A percentile compares a stretch with the other conserved stretches of the same genome.
phyloP scores from a whole-genome alignment of 2,329 filamentous ascomycete genomes.

The Colletotrichum orbiculare region DNA sequence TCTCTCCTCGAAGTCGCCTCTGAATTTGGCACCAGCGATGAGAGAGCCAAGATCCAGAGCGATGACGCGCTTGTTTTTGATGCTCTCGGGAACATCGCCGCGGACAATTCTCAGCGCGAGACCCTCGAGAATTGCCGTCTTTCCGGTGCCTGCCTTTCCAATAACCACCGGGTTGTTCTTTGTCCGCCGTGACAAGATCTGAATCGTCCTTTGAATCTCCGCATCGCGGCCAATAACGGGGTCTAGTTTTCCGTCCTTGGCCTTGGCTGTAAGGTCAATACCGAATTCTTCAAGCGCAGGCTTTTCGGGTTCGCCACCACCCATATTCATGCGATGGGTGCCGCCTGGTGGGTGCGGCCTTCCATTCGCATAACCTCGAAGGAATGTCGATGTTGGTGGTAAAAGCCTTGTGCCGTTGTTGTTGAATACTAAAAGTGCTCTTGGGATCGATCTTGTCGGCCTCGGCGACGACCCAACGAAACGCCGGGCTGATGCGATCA shows the following conservation, averaged over 20 bases:
- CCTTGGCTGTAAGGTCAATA: conserved; percentile 86
- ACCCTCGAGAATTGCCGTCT: conserved; percentile 93
- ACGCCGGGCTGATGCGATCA: conserved; percentile 52
- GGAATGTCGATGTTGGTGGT: conserved; percentile 51
- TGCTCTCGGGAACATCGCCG: conserved; percentile 93
- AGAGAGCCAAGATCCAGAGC: conserved; percentile 89
- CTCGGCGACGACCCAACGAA: conserved; percentile 46
- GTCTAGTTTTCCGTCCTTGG: conserved; percentile 90
- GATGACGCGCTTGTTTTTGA: conserved; percentile 93
- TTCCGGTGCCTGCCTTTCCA: conserved; percentile 89
- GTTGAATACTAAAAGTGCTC: conserved; percentile 21
- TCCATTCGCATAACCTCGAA: conserved; percentile 73
- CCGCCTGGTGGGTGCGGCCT: conserved; percentile 89
- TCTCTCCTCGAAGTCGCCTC: conserved; percentile 95
- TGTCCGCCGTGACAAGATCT: conserved; percentile 89
- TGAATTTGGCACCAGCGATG: conserved; percentile 94
- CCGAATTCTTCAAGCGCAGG: conserved; percentile 91
- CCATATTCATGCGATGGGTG: conserved; percentile 92
- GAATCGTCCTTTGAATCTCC: conserved; percentile 94
- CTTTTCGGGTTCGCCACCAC: conserved; percentile 80
- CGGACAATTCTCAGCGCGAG: conserved; percentile 89
- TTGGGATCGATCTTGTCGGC: conserved; percentile 39
- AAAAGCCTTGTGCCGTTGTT: conserved; percentile 42
- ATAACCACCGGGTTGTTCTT: conserved; percentile 98
- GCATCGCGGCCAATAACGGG: conserved; percentile 93